Conservation (phyloP, 2,329 filamentous ascomycete species). For the Neophaeococcomyces aloes region DNA sequence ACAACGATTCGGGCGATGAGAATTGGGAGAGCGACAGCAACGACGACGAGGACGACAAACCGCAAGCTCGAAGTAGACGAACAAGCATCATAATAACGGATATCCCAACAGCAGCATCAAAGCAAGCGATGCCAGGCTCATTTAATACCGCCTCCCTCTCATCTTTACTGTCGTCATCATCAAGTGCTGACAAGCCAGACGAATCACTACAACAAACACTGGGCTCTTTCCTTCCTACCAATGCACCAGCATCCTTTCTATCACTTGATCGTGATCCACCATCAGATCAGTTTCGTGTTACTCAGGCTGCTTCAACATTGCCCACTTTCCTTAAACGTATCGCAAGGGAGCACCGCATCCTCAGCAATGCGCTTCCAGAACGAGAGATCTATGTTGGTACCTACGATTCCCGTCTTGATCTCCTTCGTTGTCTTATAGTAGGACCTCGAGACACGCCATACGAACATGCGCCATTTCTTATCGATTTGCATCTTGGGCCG, state of each 20-base stretch:
- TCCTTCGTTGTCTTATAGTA: conserved; percentile 48
- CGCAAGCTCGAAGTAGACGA: neutral
- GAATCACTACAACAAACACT: neutral
- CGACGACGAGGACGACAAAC: conserved; percentile 7
- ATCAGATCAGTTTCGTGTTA: conserved; percentile 30
- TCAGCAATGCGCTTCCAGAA: conserved; percentile 42
- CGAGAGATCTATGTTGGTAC: conserved; percentile 46
- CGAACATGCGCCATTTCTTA: conserved; percentile 50
- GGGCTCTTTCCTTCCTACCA: conserved; percentile 4
- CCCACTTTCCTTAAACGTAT: conserved; percentile 37
- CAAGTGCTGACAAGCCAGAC: neutral
- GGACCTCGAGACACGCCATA: conserved; percentile 52
- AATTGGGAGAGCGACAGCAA: conserved; percentile 23
- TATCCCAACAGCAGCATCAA: neutral
- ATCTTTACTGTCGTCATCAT: neutral
- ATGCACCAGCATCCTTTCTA: conserved; percentile 26
- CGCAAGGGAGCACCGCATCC: conserved; percentile 49
- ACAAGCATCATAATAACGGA: conserved; percentile 5
- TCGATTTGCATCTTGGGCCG: conserved; percentile 45
- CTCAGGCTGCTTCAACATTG: conserved; percentile 24
- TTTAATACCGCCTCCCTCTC: neutral
- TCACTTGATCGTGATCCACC: conserved; percentile 36
- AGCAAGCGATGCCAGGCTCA: neutral
- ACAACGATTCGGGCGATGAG: conserved; percentile 34
- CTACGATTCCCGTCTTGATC: conserved; percentile 49